Conservation (phyloP, 805 yeast genomes). For the Candida incommunis region DNA sequence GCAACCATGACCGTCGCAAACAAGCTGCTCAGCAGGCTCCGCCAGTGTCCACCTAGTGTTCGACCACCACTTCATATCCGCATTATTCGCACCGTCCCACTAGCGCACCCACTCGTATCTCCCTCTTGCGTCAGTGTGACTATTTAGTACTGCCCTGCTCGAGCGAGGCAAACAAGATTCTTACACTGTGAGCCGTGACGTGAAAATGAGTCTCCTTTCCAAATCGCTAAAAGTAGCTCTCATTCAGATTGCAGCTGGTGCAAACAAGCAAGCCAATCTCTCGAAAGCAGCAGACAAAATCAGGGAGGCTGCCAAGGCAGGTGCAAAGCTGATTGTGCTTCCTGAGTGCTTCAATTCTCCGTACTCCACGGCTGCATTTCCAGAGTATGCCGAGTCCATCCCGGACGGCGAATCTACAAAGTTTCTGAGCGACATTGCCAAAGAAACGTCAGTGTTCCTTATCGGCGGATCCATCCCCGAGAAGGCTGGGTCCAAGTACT, state of each 20-base stretch:
- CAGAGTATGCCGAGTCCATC: conserved; percentile 77
- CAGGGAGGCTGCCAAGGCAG: conserved; percentile 47
- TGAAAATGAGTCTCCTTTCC: conserved; percentile 19
- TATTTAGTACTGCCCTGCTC: too few species aligned
- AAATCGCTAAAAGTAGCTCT: conserved; percentile 66
- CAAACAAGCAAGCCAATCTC: conserved; percentile 69
- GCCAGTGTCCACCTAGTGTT: too few species aligned
- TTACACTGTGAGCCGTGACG: too few species aligned
- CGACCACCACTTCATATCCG: too few species aligned
- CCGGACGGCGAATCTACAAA: conserved; percentile 54
- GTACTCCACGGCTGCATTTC: conserved; percentile 74
- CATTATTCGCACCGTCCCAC: too few species aligned
- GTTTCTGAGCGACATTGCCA: conserved; percentile 55
- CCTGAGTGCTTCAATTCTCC: conserved; percentile 98
- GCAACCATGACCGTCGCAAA: too few species aligned
- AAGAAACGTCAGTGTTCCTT: conserved; percentile 42
- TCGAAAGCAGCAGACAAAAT: conserved; percentile 50
- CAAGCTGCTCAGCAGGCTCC: too few species aligned
- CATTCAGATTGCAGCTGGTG: conserved; percentile 68
- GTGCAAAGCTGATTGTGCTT: conserved; percentile 62
- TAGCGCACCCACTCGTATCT: too few species aligned
- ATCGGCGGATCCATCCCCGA: conserved; percentile 95
- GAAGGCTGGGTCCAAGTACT: conserved; percentile 38
- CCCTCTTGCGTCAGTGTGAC: too few species aligned
- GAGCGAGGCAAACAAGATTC: too few species aligned